phyloP scores from a whole-genome alignment of 495 filamentous ascomycete species.

The Corynascus novoguineensis region DNA sequence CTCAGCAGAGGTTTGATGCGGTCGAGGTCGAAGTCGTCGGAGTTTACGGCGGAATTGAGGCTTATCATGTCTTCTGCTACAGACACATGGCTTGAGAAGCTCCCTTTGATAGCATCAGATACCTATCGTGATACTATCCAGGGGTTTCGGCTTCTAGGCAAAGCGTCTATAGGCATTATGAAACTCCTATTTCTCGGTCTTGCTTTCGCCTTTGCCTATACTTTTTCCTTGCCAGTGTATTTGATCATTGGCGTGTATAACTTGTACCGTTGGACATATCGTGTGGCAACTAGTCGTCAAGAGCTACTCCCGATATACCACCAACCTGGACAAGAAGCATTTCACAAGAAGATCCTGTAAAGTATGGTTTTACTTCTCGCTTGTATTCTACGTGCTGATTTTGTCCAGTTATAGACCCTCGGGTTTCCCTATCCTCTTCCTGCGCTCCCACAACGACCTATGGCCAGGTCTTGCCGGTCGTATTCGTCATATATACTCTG shows the following conservation, averaged over 20 bases:
- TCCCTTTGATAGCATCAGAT: too few relatives aligned
- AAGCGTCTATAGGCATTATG: too few relatives aligned
- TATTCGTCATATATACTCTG: background rate
- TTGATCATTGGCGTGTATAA: background rate
- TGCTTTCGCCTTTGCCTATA: background rate
- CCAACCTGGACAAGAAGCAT: background rate
- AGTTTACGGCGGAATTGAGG: too few relatives aligned
- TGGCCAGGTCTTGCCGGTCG: background rate
- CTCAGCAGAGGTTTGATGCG: too few relatives aligned
- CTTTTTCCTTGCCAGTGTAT: background rate
- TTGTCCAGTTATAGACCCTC: background rate
- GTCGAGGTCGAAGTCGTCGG: too few relatives aligned
- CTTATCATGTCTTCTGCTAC: too few relatives aligned
- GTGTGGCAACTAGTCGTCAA: background rate
- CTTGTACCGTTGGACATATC: background rate
- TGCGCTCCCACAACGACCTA: background rate
- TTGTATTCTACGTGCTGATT: background rate
- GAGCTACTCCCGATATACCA: background rate
- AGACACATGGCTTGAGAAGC: too few relatives aligned
- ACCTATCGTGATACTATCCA: too few relatives aligned
- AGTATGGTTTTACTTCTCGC: constrained; percentile 2
- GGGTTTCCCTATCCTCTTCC: background rate
- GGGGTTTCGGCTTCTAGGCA: too few relatives aligned
- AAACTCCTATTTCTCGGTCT: too few relatives aligned
- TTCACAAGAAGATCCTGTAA: background rate